Evolutionary conservation across 225 moss, liverwort and hornwort genomes (phyloP), one percentile per base, ranked within the genome.

Genomic region (Physcomitrium patens): DNA sequence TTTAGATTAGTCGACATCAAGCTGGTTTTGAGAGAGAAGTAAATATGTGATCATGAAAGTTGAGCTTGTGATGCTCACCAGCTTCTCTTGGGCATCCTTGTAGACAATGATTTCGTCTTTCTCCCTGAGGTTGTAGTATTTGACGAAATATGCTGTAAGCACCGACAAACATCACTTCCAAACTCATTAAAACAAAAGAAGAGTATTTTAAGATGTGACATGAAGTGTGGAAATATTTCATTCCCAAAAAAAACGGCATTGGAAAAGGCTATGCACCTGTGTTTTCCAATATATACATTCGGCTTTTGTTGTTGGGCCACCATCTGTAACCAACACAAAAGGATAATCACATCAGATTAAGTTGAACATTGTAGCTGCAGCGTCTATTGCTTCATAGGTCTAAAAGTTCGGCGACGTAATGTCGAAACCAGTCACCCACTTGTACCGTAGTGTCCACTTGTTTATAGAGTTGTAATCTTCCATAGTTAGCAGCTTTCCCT

Each of bases 281-380:
- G 74, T 84, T 93, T 74, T 96, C 96, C 53, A 96, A 57, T 2
- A 96, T 79, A 63, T 96, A 96, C 96, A 96, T 93, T 53, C 96
- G 91, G n/a, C 91, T 92, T 78, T 96, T 93, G 68, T 96, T 96
- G 57, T 96, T 96, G 43, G 96, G 96, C 96, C 96, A 96, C 81
- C 87, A 92, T 71, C 92, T 91, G 80, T 65, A 13, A 26, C 1
- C 12, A 17, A 27, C 20, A 17, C 2, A 41, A 57, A 24, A 7
- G 44, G 16, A 16, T 10, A 5, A 1, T 60, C 1, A 27, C 26
- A 1, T 23, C 13, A 9, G 55, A 3, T 69, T 46, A 23, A n/a
- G 7, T 7, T 51, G 7, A 31, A 10, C 15, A 45, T 45, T 60
- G 19, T 42, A 42, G 15, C 19, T 8, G 3, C 20, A 56, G n/a